phyloP scores from a whole-genome alignment of 352 stramenopile genomes.

The Elongisporangium anandrum region DNA sequence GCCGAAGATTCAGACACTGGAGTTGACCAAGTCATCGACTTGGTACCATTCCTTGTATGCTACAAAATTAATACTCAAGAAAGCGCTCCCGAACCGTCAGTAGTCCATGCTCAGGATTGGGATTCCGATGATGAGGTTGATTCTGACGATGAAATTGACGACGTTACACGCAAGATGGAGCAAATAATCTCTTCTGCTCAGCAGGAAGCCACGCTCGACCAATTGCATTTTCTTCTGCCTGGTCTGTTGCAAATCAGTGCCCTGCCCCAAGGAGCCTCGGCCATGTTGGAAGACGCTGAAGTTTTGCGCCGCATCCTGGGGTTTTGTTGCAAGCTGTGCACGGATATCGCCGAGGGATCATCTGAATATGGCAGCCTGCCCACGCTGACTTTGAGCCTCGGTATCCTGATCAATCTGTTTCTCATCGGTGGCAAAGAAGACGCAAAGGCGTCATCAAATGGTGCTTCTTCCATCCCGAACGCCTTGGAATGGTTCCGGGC shows the following conservation, averaged over 20 bases:
- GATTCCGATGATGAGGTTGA: constrained; percentile 73
- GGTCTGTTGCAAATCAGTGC: constrained; percentile 77
- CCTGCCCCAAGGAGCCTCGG: constrained; percentile 42
- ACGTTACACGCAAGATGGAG: constrained; percentile 11
- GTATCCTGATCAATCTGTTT: constrained; percentile 77
- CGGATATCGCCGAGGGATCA: constrained; percentile 40
- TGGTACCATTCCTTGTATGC: constrained; percentile 79
- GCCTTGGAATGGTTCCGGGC: constrained; percentile 64
- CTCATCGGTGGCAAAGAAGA: constrained; percentile 42
- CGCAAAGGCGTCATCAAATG: constrained; percentile 10
- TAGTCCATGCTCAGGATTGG: not conserved
- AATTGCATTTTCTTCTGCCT: constrained; percentile 80
- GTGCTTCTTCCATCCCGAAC: constrained; percentile 28
- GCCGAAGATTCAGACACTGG: constrained; percentile 78
- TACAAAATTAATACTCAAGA: constrained; percentile 21
- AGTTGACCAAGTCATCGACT: constrained; percentile 55
- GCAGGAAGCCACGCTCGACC: constrained; percentile 48
- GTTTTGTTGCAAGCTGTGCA: constrained; percentile 72
- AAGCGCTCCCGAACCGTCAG: not conserved
- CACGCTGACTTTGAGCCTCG: constrained; percentile 70
- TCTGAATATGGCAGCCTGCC: constrained; percentile 48
- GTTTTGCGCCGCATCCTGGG: constrained; percentile 66
- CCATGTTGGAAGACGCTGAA: constrained; percentile 50
- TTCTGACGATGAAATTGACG: constrained; percentile 67
- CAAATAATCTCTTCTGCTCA: constrained; percentile 34